Evolutionary conservation across 306 rosid genomes (phyloP).

Genomic region (Vachellia pachyceras): DNA sequence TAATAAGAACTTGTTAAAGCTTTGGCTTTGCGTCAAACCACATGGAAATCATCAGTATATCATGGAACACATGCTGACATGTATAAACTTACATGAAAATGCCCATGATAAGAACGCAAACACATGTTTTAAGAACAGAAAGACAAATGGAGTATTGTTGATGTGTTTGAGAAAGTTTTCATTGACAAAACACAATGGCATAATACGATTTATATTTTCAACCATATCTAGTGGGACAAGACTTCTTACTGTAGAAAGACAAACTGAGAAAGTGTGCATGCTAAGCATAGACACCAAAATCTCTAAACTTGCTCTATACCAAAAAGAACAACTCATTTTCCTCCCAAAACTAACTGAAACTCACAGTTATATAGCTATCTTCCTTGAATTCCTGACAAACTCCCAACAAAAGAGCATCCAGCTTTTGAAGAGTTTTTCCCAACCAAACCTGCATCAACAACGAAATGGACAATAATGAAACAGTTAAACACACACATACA

Average conservation of each 20-base stretch:
- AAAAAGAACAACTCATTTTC: conserved; percentile 30
- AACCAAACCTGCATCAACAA: conserved; percentile 77
- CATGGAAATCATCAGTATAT: conserved; percentile 6
- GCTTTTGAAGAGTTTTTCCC: conserved; percentile 86
- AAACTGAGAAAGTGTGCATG: conserved; percentile 9
- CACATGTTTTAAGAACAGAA: conserved; percentile 16
- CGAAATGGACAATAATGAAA: conserved; percentile 21
- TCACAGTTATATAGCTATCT: conserved; percentile 83
- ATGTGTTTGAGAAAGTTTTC: not conserved
- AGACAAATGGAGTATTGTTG: conserved; percentile 10
- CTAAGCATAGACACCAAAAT: conserved; percentile 33
- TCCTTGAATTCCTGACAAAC: conserved; percentile 95
- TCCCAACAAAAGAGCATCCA: conserved; percentile 93
- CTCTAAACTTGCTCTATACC: conserved; percentile 24
- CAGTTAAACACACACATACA: conserved; percentile 36
- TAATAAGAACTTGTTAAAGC: conserved; percentile 12
- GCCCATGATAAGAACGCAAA: conserved; percentile 16
- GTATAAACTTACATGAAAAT: conserved; percentile 11
- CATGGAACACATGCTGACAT: conserved; percentile 9
- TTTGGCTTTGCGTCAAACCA: conserved; percentile 14
- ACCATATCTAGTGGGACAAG: not conserved
- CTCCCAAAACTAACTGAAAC: conserved; percentile 46
- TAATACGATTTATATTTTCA: not conserved
- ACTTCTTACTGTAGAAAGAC: not conserved
- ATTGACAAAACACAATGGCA: not conserved